Evolutionary conservation across 23 red algal species (phyloP), one percentile per base, ranked within the genome.

Genomic region (Gracilaria domingensis): DNA sequence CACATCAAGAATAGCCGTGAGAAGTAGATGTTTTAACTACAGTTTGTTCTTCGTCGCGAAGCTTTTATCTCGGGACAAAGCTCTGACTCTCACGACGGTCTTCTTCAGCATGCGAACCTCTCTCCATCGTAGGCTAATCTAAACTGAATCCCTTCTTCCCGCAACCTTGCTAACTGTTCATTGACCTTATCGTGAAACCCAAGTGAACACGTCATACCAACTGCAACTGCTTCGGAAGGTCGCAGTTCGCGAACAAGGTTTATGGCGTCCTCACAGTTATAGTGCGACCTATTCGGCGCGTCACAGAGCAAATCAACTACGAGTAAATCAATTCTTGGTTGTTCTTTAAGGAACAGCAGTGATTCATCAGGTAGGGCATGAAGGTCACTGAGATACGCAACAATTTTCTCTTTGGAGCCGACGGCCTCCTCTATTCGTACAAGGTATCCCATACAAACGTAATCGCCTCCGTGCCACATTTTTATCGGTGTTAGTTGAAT

Each of bases 191-290:
- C 80, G 36, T 93, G 89, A 69, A 84, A 51, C 24, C 89, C 89
- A 38, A 93, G 48, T 29, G 79, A 83, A 36, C 89, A 93, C 7
- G 79, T 83, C 89, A 93, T 93, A 20, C 89, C 89, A 16, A 93
- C 89, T 14, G 77, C 76, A 66, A 83, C 79, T 45, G 89, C 79
- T 53, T 58, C 80, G 23, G 20, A 78, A 29, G 81, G 79, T n/a
- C 79, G 89, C 59, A 93, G 33, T 29, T 84, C 49, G 33, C 67
- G 64, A 35, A 84, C 80, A 16, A 83, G 44, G 28, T 83, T 51
- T 55, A 87, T 55, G 18, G 91, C 81, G 23, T 82, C 48, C 8
- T 56, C 60, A 5, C 82, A 73, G 54, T 62, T 45, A 9, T 77
- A 65, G 51, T 94, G 91, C 17, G 82, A 50, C 49, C 26, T 35